These are phyloP conservation scores for Durotheca rogersii DNA, from an alignment of 495 filamentous ascomycete species.

Conservation along the genomic window DNA sequence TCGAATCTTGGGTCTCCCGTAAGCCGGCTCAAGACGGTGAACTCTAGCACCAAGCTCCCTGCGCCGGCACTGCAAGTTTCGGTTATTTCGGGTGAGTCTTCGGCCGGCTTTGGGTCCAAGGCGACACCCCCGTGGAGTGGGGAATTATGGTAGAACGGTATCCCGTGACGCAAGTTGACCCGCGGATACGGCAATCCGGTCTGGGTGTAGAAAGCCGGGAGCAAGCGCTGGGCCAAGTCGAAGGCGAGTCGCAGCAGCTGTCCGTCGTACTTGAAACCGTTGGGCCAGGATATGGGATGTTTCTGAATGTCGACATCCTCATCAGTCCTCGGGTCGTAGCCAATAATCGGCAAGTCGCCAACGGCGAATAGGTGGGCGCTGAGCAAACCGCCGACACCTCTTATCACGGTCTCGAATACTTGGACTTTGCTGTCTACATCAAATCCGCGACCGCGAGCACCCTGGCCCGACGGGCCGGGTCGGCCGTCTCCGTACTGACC, in stretches of 20 bases:
- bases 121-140: conserved; percentile 55
- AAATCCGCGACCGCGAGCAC: conserved; percentile 77
- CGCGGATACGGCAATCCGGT: conserved; percentile 93
- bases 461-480: conserved; percentile 65
- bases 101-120: conserved; percentile 30
- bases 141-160: conserved; percentile 85
- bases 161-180: conserved; percentile 88
- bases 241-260: conserved; percentile 83
- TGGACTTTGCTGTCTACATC: conserved; percentile 97
- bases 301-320: conserved; percentile 41
- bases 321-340: conserved; percentile 59
- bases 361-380: conserved; percentile 92
- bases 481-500: conserved; percentile 84
- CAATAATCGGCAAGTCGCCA: conserved; percentile 79
- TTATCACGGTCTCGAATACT: conserved; percentile 96
- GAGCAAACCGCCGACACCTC: conserved; percentile 85
- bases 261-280: conserved; percentile 82
- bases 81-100: conserved; percentile 68
- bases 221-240: conserved; percentile 77
- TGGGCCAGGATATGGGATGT: conserved; percentile 66
- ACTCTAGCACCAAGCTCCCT: conserved; percentile 89
- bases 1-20: conserved; percentile 87
- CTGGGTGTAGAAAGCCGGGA: conserved; percentile 84
- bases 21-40: conserved; percentile 83
- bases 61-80: conserved; percentile 97